Conservation (phyloP, 768 basidiomycete genomes). For the Lepiota brunneoincarnata region DNA sequence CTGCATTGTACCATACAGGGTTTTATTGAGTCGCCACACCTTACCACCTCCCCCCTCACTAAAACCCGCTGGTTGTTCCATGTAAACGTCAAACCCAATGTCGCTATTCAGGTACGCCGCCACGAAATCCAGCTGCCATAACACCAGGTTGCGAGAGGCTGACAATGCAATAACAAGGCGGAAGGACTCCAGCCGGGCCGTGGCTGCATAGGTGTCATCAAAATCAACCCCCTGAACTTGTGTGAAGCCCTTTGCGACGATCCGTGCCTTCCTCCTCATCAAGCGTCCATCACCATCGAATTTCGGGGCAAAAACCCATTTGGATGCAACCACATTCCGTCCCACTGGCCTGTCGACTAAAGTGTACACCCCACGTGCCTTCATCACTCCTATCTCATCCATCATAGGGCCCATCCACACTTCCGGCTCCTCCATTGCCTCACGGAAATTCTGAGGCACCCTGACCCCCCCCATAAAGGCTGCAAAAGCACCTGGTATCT, state of each 20-base stretch:
- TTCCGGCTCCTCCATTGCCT: slow-evolving; percentile 16
- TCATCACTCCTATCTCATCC: slow-evolving; percentile 18
- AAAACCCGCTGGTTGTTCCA: slow-evolving; percentile 10
- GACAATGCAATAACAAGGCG: slow-evolving; percentile 24
- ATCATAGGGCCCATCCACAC: slow-evolving; percentile 15
- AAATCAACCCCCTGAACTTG: slow-evolving; percentile 32
- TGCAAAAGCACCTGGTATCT: too few species aligned
- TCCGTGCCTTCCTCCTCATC: slow-evolving; percentile 18
- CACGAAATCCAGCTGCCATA: slow-evolving; percentile 33
- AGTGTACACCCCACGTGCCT: slow-evolving; percentile 21
- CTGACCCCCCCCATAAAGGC: background rate
- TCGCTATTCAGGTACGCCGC: slow-evolving; percentile 30
- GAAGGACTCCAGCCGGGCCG: slow-evolving; percentile 17
- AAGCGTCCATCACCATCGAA: slow-evolving; percentile 18
- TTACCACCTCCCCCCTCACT: background rate
- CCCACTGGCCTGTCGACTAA: slow-evolving; percentile 25
- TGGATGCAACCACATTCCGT: slow-evolving; percentile 22
- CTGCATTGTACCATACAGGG: too few species aligned
- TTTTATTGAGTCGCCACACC: too few species aligned
- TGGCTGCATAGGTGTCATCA: background rate
- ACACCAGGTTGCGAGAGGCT: slow-evolving; percentile 21
- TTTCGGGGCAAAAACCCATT: slow-evolving; percentile 22
- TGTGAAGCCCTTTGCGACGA: slow-evolving; percentile 22
- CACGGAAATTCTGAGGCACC: slow-evolving; percentile 6
- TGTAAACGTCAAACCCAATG: slow-evolving; percentile 20